Conservation (phyloP, 2,329 filamentous ascomycete species). For the Karstenula rhodostoma region DNA sequence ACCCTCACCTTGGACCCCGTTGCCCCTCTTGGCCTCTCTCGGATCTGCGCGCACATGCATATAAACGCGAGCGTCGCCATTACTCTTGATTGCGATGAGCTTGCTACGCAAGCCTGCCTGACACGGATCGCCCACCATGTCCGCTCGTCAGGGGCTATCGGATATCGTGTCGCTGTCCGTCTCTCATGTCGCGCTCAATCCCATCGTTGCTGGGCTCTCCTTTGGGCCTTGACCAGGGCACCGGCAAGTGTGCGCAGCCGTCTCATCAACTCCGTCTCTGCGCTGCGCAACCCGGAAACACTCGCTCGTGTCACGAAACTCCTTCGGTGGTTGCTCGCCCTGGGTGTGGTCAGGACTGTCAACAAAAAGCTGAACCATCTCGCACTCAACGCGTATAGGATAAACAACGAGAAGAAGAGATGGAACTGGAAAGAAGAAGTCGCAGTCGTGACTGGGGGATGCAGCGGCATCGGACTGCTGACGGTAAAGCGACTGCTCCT, state of each 20-base stretch:
- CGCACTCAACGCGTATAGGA: constrained; percentile 51
- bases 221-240: constrained; percentile 42
- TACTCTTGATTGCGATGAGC: not conserved
- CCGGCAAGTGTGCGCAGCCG: constrained; percentile 35
- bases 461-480: constrained; percentile 46
- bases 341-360: constrained; percentile 41
- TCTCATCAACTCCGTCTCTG: constrained; percentile 26
- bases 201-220: constrained; percentile 39
- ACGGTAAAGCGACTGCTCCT: constrained; percentile 37
- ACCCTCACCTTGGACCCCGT: not conserved
- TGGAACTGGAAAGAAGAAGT: constrained; percentile 46
- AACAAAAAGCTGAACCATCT: constrained; percentile 42
- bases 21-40: not conserved
- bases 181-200: constrained; percentile 39
- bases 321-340: constrained; percentile 40
- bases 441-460: constrained; percentile 49
- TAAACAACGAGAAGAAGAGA: constrained; percentile 43
- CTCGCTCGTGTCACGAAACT: constrained; percentile 32
- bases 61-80: not conserved
- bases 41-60: not conserved
- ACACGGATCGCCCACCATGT: constrained; percentile 1
- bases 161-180: constrained; percentile 32
- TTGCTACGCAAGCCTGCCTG: not conserved
- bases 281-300: constrained; percentile 34
- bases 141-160: constrained; percentile 7